These are phyloP conservation scores for Lolium multiflorum DNA, from an alignment of 176 grass and related monocot species.

Conservation along the genomic window DNA sequence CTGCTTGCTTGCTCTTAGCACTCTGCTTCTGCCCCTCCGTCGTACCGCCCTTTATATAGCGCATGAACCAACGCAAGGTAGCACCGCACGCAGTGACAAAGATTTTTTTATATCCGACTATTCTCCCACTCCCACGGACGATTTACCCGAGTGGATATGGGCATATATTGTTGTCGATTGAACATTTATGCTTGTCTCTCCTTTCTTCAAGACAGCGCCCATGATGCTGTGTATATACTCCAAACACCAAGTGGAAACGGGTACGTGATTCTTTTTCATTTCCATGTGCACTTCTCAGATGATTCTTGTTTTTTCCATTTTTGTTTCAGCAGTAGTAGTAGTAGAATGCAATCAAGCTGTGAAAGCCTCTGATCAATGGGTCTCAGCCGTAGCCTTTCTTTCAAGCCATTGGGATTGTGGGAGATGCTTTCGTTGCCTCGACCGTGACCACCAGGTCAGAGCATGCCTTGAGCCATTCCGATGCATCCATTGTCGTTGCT, in stretches of 20 bases:
- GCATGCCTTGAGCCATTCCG: too few species aligned
- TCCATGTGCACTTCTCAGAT: not conserved
- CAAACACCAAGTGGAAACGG: not conserved
- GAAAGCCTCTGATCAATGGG: not conserved
- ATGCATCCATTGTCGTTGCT: too few species aligned
- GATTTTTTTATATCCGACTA: constrained; percentile 7
- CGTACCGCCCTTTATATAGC: constrained; percentile 28
- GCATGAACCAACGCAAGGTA: not conserved
- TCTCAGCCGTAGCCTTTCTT: too few species aligned
- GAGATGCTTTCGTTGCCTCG: too few species aligned
- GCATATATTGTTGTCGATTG: constrained; percentile 37
- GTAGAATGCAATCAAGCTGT: not conserved
- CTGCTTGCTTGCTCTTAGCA: constrained; percentile 8
- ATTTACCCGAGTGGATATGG: constrained; percentile 17
- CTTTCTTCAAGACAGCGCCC: not conserved
- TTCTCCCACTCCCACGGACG: not conserved
- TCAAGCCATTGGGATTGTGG: too few species aligned
- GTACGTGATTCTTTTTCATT: constrained; percentile 26
- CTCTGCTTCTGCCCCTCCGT: not conserved
- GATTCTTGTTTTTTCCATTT: not conserved
- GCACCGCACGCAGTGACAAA: not conserved
- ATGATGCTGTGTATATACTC: constrained; percentile 1
- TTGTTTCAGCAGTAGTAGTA: not conserved
- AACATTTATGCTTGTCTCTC: not conserved
- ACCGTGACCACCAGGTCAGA: too few species aligned